Evolutionary conservation across 2,329 filamentous ascomycete species (phyloP).

Genomic region (Verticillium nonalfalfae): DNA sequence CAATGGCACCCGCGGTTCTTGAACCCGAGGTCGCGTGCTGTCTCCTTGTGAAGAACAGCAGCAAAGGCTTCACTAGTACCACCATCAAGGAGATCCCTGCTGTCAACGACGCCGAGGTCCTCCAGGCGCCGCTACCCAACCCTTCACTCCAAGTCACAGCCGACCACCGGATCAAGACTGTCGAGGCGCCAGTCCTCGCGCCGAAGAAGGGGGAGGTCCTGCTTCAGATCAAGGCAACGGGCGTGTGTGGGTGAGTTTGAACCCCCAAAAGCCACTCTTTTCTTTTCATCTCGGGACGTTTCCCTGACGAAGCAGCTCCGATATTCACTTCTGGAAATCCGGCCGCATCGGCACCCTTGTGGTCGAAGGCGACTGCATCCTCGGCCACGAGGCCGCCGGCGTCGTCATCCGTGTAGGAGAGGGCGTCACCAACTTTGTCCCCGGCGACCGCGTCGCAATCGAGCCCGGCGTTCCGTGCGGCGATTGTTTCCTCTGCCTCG

Average conservation of each 20-base stretch:
- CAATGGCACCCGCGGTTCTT: not conserved
- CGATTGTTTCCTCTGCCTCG: slow-evolving; percentile 50
- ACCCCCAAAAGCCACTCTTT: not conserved
- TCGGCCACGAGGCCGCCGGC: slow-evolving; percentile 60
- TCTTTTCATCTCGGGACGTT: not conserved
- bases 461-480: slow-evolving; percentile 61
- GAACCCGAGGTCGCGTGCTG: not conserved
- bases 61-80: not conserved
- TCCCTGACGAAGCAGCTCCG: slow-evolving; percentile 36
- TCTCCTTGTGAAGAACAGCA: slow-evolving; percentile 20
- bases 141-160: slow-evolving; percentile 53
- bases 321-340: slow-evolving; percentile 63
- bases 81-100: not conserved
- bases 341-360: slow-evolving; percentile 58
- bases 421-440: slow-evolving; percentile 43
- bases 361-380: slow-evolving; percentile 56
- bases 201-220: slow-evolving; percentile 49
- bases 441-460: slow-evolving; percentile 59
- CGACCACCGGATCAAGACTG: slow-evolving; percentile 50
- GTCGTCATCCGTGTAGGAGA: slow-evolving; percentile 51
- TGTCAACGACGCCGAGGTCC: slow-evolving; percentile 3
- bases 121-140: slow-evolving; percentile 32
- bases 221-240: slow-evolving; percentile 56
- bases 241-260: slow-evolving; percentile 51
- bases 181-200: slow-evolving; percentile 49